Conservation (phyloP, 768 basidiomycete genomes). For the Podaxis sp. region DNA sequence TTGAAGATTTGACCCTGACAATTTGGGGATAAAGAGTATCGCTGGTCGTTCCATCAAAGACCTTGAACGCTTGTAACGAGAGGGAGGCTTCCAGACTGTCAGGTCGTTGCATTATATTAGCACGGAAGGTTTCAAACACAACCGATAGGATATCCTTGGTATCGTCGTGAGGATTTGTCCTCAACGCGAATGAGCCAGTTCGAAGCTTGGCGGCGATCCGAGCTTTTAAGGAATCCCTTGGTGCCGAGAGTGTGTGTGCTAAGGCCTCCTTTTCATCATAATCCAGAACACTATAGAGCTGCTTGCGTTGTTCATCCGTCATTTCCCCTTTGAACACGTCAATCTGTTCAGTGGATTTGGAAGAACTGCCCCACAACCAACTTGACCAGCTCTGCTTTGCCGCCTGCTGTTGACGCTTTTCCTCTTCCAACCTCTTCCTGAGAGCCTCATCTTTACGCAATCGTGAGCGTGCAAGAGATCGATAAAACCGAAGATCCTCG, state of each 20-base stretch:
- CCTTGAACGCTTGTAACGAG: constrained; percentile 81
- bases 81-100: constrained; percentile 85
- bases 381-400: constrained; percentile 59
- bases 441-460: constrained; percentile 82
- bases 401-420: constrained; percentile 51
- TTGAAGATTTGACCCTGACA: constrained; percentile 61
- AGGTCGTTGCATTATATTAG: constrained; percentile 79
- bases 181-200: constrained; percentile 85
- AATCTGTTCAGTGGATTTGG: constrained; percentile 36
- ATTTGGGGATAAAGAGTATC: constrained; percentile 86
- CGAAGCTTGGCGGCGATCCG: constrained; percentile 76
- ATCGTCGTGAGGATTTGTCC: constrained; percentile 64
- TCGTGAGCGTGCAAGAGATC: constrained; percentile 88
- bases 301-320: constrained; percentile 87
- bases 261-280: constrained; percentile 87
- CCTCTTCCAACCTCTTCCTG: constrained; percentile 67
- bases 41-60: constrained; percentile 88
- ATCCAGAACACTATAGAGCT: constrained; percentile 89
- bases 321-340: constrained; percentile 69
- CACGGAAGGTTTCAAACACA: constrained; percentile 84
- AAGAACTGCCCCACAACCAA: constrained; percentile 83
- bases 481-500: constrained; percentile 95
- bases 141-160: constrained; percentile 78
- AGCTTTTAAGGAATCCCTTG: constrained; percentile 78
- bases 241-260: constrained; percentile 64